Base-by-base conservation (phyloP, 2,329 filamentous ascomycete genomes). In the Fusarium xylarioides region DNA sequence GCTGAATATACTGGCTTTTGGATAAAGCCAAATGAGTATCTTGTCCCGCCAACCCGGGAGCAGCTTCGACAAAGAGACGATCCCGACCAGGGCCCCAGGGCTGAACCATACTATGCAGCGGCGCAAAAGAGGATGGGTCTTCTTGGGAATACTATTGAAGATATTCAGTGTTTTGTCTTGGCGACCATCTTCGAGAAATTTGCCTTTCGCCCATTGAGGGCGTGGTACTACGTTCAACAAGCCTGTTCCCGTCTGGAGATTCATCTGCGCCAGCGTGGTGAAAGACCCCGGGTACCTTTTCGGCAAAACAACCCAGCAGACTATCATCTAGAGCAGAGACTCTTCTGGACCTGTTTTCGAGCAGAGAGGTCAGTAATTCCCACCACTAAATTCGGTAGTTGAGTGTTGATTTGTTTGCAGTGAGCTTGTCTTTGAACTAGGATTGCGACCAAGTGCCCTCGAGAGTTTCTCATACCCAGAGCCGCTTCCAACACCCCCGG, bases 161-260 rank as follows among this genome's bases (percentile, higher is more conserved):
- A 78, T 44, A 78, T 78, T 4, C 77, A 78, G 37, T 78, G 76
- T 37, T 66, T 78, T 7, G 77, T 73, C 19, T 66, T 75, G 1
- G 74, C 77, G 19, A 63, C 61, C 15, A 66, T 78, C 23, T 76
- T 68, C 32, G 75, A 77, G 44, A 77, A 75, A 42, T 73, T 66
- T 38, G 63, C 63, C 14, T 46, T 77, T 6, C 66, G 75, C 11
- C 74, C 73, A 7, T n/a, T 78, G 21, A 60, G 70, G 30, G 67
- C 75, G 15, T 76, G 71, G 67, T 74, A 72, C 34, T 71, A 73
- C 26, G 40, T 77, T 30, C 73, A 77, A 34, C 74, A 77, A 47
- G 75, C 74, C 7, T 64, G 55, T 19, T 37, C 43, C 7, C 59
- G 68, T 4, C 68, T 76, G 4, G 59, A 68, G 18, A 55, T 50